Evolutionary conservation across 1,139 yeast genomes (phyloP), one percentile per base, ranked within the genome.

Genomic region (Arxiozyma slooffiae): DNA sequence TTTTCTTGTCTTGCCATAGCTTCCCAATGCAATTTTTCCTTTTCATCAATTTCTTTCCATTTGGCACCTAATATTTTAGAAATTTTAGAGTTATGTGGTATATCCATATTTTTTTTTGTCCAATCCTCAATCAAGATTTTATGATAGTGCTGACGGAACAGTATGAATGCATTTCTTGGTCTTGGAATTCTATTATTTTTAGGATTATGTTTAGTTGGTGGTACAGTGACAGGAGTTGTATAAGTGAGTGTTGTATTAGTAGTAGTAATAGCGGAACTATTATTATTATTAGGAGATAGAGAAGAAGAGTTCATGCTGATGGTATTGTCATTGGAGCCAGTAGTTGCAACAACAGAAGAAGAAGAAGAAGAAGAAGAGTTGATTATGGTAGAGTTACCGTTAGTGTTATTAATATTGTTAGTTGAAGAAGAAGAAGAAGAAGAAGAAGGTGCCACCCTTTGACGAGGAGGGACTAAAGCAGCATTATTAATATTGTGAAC

Each of bases 1-100:
- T 85, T 85, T 60, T 85, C 94, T 61, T 83, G 87, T 62, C 82
- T 87, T 23, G 92, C 90, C 57, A 82, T 74, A 55, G 75, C 77
- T 58, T 81, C 81, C 94, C 94, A 85, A 61, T 81, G 81, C 40
- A 79, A 81, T 66, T 82, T 82, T 53, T 85, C 90, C 37, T 75
- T 77, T 14, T 75, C 72, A 0, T 80, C 66, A 38, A 85, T 71
- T 23, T 79, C 76, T 61, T 88, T 75, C 94, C 94, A 85, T 63
- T 86, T 79, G 61, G 81, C 78, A 41, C 94, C 86, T 53, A 80
- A 48, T 40, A 60, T 55, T 42, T 61, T 61, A 30, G 64, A 60
- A 18, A 62, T 60, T 50, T 60, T 58, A 14, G 63, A 58, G 45
- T 62, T 62, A 47, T 61, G 64, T 22, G 64, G 64, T 36, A 62